Percentiles rank a stretch among this genome's conserved stretches.
Conservation (phyloP, 2,329 filamentous ascomycete species). For the Pseudopyrenochaeta lycopersici region DNA sequence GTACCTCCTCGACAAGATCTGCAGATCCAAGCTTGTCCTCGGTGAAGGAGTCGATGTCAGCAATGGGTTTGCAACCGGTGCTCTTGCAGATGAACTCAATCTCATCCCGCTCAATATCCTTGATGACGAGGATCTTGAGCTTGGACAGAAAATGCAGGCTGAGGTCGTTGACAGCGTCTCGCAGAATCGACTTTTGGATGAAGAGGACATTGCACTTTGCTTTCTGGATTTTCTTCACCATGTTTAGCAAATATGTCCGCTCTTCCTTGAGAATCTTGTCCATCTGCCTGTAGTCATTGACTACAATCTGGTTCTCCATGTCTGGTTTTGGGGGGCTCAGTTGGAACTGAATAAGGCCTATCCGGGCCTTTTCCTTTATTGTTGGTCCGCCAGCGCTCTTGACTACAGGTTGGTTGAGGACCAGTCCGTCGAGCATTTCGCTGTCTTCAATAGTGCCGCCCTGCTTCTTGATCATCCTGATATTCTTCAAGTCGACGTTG, state of each 20-base stretch:
- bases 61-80: conserved; percentile 97
- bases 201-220: conserved; percentile 98
- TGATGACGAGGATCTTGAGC: conserved; percentile 92
- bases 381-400: conserved; percentile 92
- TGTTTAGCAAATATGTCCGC: conserved; percentile 95
- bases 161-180: conserved; percentile 97
- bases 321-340: conserved; percentile 97
- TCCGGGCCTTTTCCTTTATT: conserved; percentile 96
- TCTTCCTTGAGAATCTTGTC: conserved; percentile 99
- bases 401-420: conserved; percentile 89
- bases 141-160: conserved; percentile 97
- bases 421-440: conserved; percentile 93
- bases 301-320: conserved; percentile 99
- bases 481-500: conserved; percentile 96
- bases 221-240: conserved; percentile 99
- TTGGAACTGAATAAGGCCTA: conserved; percentile 98
- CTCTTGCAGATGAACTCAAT: conserved; percentile 99
- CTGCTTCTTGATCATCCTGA: conserved; percentile 96
- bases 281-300: conserved; percentile 99
- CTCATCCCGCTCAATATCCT: conserved; percentile 98
- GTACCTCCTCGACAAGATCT: conserved; percentile 91
- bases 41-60: conserved; percentile 97
- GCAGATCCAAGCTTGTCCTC: conserved; percentile 97
- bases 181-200: conserved; percentile 97
- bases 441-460: conserved; percentile 98